Conservation (phyloP, 1,284 basidiomycete species). For the Volvariella volvacea region DNA sequence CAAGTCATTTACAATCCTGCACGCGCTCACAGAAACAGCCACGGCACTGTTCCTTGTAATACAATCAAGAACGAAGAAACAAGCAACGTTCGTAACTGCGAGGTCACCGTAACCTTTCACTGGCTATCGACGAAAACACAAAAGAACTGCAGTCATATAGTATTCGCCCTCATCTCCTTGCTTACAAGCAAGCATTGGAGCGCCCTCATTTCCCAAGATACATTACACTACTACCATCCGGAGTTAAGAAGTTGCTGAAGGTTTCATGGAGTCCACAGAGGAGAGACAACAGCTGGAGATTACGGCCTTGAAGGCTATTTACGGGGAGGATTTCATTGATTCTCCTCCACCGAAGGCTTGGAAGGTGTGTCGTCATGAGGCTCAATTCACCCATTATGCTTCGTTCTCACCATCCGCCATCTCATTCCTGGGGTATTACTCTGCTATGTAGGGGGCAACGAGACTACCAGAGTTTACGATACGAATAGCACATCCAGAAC, state of each 20-base stretch:
- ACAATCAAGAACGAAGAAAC: slow-evolving; percentile 10
- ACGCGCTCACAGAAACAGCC: slow-evolving; percentile 6
- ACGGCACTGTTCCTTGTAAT: slow-evolving; percentile 3
- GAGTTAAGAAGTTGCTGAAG: not conserved
- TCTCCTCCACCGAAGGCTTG: slow-evolving; percentile 70
- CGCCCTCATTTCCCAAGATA: too few relatives aligned
- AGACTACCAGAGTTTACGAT: slow-evolving; percentile 70
- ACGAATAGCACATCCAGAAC: slow-evolving; percentile 56
- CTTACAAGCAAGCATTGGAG: too few relatives aligned
- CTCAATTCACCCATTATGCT: slow-evolving; percentile 1
- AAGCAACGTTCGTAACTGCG: not conserved
- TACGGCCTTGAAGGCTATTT: slow-evolving; percentile 71
- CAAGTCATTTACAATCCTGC: slow-evolving; percentile 25
- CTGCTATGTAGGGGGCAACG: slow-evolving; percentile 45
- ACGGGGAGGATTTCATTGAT: slow-evolving; percentile 66
- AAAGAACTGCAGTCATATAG: not conserved
- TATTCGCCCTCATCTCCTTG: not conserved
- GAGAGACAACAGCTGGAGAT: slow-evolving; percentile 71
- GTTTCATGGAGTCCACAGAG: slow-evolving; percentile 60
- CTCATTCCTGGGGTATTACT: too few relatives aligned
- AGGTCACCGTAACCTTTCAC: not conserved
- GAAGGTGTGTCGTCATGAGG: slow-evolving; percentile 45
- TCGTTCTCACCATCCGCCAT: too few relatives aligned
- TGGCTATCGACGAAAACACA: not conserved
- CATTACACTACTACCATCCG: not conserved